Evolutionary conservation across 2,329 filamentous ascomycete species (phyloP).

Genomic region (Pseudogymnoascus sp.): DNA sequence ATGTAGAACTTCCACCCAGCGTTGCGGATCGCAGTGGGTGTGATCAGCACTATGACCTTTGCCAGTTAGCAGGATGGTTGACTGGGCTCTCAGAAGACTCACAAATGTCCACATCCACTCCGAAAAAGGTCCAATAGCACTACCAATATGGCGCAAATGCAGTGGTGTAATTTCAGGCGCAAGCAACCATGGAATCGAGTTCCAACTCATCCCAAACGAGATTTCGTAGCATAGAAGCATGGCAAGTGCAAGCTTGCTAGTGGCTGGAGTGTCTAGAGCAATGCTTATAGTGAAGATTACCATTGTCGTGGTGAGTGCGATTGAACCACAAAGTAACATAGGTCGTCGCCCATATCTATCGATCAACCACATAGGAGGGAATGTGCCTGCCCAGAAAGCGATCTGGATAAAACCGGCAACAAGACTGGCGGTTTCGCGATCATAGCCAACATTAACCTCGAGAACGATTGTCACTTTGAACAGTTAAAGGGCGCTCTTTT

Average conservation of each 20-base stretch:
- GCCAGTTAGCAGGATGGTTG: neutral
- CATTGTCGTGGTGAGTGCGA: conserved; percentile 8
- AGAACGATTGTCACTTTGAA: conserved; percentile 2
- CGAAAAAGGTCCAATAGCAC: conserved; percentile 40
- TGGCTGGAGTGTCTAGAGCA: conserved; percentile 1
- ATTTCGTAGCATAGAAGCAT: conserved; percentile 54
- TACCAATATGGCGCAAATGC: conserved; percentile 49
- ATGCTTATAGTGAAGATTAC: conserved; percentile 12
- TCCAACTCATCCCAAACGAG: conserved; percentile 50
- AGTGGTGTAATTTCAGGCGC: conserved; percentile 50
- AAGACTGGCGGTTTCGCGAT: neutral
- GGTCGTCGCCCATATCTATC: conserved; percentile 57
- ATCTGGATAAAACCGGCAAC: conserved; percentile 10
- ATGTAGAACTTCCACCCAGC: conserved; percentile 33
- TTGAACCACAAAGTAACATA: conserved; percentile 43
- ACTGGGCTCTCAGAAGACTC: neutral
- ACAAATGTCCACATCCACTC: conserved; percentile 12
- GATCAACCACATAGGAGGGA: conserved; percentile 5
- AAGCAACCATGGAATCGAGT: conserved; percentile 52
- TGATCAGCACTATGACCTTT: conserved; percentile 19
- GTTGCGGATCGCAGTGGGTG: conserved; percentile 29
- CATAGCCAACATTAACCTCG: conserved; percentile 1
- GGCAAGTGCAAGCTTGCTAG: conserved; percentile 24
- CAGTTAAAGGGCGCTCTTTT: neutral
- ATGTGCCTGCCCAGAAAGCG: conserved; percentile 9